phyloP scores from a whole-genome alignment of 2,329 filamentous ascomycete species.

The Calonectria henricotiae region DNA sequence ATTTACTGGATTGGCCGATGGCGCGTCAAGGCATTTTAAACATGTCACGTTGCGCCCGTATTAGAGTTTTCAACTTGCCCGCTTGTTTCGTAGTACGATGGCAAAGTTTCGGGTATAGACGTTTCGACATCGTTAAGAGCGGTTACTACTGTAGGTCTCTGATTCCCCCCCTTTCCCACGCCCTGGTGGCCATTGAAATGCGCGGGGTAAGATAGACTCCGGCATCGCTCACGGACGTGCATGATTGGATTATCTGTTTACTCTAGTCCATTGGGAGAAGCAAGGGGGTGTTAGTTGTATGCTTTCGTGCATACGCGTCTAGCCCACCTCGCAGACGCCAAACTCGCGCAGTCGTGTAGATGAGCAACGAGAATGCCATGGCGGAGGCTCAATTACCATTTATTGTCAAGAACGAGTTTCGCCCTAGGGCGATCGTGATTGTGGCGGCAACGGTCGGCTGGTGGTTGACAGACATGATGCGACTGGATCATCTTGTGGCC shows the following conservation, averaged over 20 bases:
- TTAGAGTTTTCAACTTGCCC: constrained; percentile 16
- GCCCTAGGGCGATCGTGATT: constrained; percentile 22
- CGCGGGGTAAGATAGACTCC: constrained; percentile 36
- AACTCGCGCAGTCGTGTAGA: background rate
- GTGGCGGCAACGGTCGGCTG: constrained; percentile 33
- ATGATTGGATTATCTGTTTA: constrained; percentile 19
- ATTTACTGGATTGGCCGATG: constrained; percentile 17
- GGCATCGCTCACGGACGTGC: constrained; percentile 29
- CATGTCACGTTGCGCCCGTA: constrained; percentile 26
- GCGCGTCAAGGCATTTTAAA: background rate
- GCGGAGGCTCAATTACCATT: background rate
- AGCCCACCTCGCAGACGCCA: constrained; percentile 24
- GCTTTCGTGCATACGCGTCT: constrained; percentile 1
- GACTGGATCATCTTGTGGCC: constrained; percentile 27
- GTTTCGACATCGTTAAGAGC: constrained; percentile 6
- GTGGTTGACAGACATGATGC: constrained; percentile 20
- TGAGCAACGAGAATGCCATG: background rate
- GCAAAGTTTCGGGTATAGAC: constrained; percentile 13
- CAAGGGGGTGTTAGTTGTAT: constrained; percentile 28
- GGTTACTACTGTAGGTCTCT: constrained; percentile 15
- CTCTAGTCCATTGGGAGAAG: constrained; percentile 12
- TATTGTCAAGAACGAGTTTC: background rate
- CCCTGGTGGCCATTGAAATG: constrained; percentile 9
- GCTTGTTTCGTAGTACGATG: constrained; percentile 1
- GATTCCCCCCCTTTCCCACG: background rate